Evolutionary conservation across 352 stramenopile species (phyloP).

Genomic region (Peronospora belbahrii): DNA sequence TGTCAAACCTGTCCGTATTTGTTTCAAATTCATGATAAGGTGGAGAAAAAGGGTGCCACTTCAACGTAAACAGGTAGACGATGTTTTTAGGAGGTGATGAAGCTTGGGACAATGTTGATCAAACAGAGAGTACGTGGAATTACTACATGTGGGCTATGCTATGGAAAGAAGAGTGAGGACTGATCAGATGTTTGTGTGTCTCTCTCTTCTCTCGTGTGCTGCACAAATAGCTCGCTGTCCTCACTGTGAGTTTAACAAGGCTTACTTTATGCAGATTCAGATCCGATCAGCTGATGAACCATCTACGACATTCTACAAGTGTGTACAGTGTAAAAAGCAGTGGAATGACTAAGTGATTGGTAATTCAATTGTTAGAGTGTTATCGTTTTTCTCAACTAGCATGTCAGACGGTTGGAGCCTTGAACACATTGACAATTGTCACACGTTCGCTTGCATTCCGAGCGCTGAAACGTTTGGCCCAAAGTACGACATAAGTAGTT

Average conservation of each 20-base stretch:
- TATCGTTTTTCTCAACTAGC: neutral
- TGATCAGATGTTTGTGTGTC: neutral
- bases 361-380: neutral
- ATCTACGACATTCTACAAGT: slow-evolving; percentile 99
- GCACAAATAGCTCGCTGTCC: slow-evolving; percentile 88
- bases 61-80: slow-evolving; percentile 96
- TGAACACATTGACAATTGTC: slow-evolving; percentile 59
- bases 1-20: slow-evolving; percentile 86
- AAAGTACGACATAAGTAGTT: slow-evolving; percentile 75
- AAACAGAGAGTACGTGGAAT: slow-evolving; percentile 85
- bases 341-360: slow-evolving; percentile 84
- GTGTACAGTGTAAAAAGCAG: slow-evolving; percentile 95
- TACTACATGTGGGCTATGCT: neutral
- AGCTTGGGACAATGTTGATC: slow-evolving; percentile 98
- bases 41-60: slow-evolving; percentile 87
- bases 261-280: slow-evolving; percentile 99
- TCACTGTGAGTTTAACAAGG: slow-evolving; percentile 91
- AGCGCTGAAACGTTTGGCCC: slow-evolving; percentile 61
- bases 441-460: slow-evolving; percentile 50
- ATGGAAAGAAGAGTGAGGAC: neutral
- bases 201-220: neutral
- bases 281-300: slow-evolving; percentile 97
- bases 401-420: slow-evolving; percentile 19
- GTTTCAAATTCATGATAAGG: slow-evolving; percentile 84
- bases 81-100: slow-evolving; percentile 96